Base-by-base conservation (phyloP, 2,329 filamentous ascomycete genomes). In the Verticillium zaregamsianum region DNA sequence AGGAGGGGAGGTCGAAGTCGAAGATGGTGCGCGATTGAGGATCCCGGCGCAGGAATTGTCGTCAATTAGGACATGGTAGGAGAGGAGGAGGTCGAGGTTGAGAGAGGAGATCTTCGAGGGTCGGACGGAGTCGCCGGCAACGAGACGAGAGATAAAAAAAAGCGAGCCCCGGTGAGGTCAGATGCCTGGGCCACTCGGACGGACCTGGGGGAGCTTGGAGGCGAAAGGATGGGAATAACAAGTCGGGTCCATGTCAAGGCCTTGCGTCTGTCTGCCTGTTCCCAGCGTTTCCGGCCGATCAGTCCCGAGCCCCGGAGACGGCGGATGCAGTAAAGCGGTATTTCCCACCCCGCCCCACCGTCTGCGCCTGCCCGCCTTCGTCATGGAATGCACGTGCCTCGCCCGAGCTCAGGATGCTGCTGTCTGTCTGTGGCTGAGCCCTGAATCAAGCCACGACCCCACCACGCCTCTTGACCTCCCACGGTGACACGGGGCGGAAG, bases 101-200 rank as follows among this genome's bases (percentile, higher is more conserved):
- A 25, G 14, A 25, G 35, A 28, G 33, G 20, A 40, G 35, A 39
- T 31, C 8, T 12, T 52, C 12, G 45, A 12, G n/a, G 20, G 20
- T 52, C n/a, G 45, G 20, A 52, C 45, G 45, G 57, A 40, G 57
- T 40, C 57, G 57, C 37, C 37, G 57, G 57, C 57, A 52, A 52
- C 45, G 45, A 52, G 45, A 52, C 45, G 45, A 52, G 45, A 52
- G 45, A 52, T 52, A 52, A 52, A 52, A 52, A 52, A 52, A n/a
- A n/a, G 20, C 9, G 45, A 52, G 33, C 20, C 20, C 28, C 45
- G 45, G 45, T 52, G 45, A 52, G 45, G 45, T 52, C 20, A 52
- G 45, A 52, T 52, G 45, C 45, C 45, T 23, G 45, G 20, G 20
- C 45, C 45, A 52, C 8, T 52, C 20, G 45, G 28, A 28, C 28